Evolutionary conservation across 495 filamentous ascomycete genomes (phyloP).

Genomic region (Astrocystis sublimbata): DNA sequence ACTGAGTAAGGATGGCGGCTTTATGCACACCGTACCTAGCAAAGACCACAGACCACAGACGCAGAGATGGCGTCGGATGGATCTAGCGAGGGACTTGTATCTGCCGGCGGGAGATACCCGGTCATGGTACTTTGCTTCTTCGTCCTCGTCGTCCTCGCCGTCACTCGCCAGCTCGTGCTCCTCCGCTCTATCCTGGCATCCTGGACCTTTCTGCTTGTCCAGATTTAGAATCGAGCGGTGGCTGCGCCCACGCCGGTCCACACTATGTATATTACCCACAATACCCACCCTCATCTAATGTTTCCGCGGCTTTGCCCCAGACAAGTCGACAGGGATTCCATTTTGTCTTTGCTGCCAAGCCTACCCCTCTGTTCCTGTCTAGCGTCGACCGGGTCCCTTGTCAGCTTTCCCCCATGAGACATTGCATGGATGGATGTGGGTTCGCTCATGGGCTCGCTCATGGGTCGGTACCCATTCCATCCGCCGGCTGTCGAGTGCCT

Average conservation of each 20-base stretch:
- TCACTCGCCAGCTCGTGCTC: constrained; percentile 5
- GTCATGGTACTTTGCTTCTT: no score
- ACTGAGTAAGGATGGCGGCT: constrained; percentile 22
- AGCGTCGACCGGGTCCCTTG: constrained; percentile 36
- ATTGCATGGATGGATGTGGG: constrained; percentile 36
- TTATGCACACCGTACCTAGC: constrained; percentile 36
- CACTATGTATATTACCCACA: constrained; percentile 17
- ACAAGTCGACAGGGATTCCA: constrained; percentile 41
- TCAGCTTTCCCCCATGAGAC: constrained; percentile 49
- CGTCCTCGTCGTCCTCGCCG: no score
- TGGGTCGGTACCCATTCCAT: constrained; percentile 35
- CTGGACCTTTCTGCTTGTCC: constrained; percentile 22
- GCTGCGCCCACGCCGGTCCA: constrained; percentile 34
- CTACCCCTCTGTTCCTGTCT: constrained; percentile 34
- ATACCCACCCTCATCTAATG: constrained; percentile 46
- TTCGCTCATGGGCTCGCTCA: constrained; percentile 29
- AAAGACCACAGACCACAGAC: constrained; percentile 29
- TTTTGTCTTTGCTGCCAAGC: constrained; percentile 29
- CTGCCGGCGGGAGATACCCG: constrained; percentile 29
- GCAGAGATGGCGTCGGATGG: constrained; percentile 17
- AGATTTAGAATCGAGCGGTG: constrained; percentile 41
- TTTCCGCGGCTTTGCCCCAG: constrained; percentile 51
- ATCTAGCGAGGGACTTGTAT: constrained; percentile 27
- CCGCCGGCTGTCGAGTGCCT: constrained; percentile 37
- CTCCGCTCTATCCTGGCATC: background rate